phyloP scores from a whole-genome alignment of 805 yeast genomes.

The Starmerella powellii region DNA sequence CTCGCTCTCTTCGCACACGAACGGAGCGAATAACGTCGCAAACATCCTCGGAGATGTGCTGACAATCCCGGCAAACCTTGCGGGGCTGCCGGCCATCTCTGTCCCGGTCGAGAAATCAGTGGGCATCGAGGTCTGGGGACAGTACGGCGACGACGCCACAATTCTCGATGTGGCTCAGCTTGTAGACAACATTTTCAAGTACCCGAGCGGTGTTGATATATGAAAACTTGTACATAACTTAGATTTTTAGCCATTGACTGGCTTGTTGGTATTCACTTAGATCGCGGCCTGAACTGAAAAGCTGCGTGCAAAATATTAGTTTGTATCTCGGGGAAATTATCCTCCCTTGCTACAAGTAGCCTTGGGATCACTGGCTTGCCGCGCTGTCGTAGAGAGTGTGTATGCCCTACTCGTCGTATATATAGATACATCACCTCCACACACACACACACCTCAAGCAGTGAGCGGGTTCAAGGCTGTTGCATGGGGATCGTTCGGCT shows the following conservation, averaged over 20 bases:
- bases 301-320: no score
- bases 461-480: no score
- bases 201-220: slow-evolving; percentile 5
- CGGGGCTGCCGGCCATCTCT: slow-evolving; percentile 78
- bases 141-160: slow-evolving; percentile 64
- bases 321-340: no score
- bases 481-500: not conserved
- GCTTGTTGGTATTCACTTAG: no score
- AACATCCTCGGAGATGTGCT: slow-evolving; percentile 71
- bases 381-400: no score
- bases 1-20: slow-evolving; percentile 35
- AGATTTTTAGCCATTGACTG: not conserved
- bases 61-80: slow-evolving; percentile 82
- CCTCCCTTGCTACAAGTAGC: no score
- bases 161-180: slow-evolving; percentile 38
- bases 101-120: slow-evolving; percentile 45
- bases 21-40: slow-evolving; percentile 37
- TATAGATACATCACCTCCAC: no score
- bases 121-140: slow-evolving; percentile 68
- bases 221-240: not conserved
- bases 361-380: no score
- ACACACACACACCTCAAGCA: no score
- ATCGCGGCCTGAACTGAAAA: no score
- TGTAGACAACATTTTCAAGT: slow-evolving; percentile 13
- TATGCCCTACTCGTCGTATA: no score